Conservation (phyloP, 1,284 basidiomycete species). For the Sporisorium exsertum region DNA sequence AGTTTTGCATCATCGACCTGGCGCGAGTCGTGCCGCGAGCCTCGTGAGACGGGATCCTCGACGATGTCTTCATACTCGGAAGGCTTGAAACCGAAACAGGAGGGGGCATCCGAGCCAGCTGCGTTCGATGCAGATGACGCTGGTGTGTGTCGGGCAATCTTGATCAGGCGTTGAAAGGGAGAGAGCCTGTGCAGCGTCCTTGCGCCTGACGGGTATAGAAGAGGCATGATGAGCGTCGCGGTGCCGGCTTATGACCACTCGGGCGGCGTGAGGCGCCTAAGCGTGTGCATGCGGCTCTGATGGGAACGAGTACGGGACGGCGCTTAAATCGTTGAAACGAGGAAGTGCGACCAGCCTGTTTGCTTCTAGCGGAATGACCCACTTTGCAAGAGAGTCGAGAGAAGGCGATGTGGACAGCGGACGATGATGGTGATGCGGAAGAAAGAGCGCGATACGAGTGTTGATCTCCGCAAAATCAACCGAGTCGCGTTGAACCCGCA, state of each 20-base stretch:
- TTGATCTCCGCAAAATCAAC: slow-evolving; percentile 30
- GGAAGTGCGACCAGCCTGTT: too few species aligned
- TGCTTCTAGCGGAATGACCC: too few species aligned
- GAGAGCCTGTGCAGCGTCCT: slow-evolving; percentile 27
- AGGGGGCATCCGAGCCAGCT: slow-evolving; percentile 8
- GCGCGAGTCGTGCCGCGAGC: slow-evolving; percentile 25
- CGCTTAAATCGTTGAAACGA: too few species aligned
- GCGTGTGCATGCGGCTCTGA: slow-evolving; percentile 8
- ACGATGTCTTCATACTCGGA: slow-evolving; percentile 38
- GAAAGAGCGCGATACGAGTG: slow-evolving; percentile 24
- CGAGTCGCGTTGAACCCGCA: slow-evolving; percentile 20
- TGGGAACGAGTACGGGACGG: too few species aligned
- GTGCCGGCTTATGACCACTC: neutral
- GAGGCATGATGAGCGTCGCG: slow-evolving; percentile 25
- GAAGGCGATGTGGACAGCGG: neutral
- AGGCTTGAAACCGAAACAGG: slow-evolving; percentile 38
- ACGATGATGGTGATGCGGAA: slow-evolving; percentile 19
- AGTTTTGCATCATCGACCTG: slow-evolving; percentile 32
- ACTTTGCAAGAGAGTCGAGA: neutral
- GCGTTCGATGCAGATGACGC: slow-evolving; percentile 1
- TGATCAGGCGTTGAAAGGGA: slow-evolving; percentile 41
- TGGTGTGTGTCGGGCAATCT: slow-evolving; percentile 45
- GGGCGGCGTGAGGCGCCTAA: neutral
- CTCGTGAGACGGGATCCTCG: slow-evolving; percentile 27
- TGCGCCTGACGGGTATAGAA: slow-evolving; percentile 42